A percentile compares a stretch with the other conserved stretches of the same genome.
Conservation (phyloP, 2,329 filamentous ascomycete genomes). For the Pseudocercospora macadamiae region DNA sequence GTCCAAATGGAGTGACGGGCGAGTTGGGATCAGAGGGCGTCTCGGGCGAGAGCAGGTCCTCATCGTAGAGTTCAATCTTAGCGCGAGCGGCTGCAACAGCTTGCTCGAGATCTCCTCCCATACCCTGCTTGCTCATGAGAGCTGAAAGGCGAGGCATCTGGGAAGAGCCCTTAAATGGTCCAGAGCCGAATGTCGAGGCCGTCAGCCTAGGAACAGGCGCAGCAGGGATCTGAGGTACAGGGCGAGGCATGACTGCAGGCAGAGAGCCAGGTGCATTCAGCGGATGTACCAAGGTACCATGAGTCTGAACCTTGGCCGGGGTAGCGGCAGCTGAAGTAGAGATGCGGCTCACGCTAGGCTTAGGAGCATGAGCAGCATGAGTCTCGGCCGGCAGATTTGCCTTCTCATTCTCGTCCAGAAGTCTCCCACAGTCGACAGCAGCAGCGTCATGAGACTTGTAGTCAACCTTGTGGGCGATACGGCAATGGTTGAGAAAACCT, state of each 20-base stretch:
- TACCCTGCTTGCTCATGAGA: conserved; percentile 44
- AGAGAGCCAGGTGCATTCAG: conserved; percentile 30
- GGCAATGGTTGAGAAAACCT: conserved; percentile 99
- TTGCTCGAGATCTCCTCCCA: conserved; percentile 43
- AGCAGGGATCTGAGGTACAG: conserved; percentile 17
- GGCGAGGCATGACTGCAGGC: conserved; percentile 18
- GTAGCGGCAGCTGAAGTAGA: conserved; percentile 22
- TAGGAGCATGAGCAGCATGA: conserved; percentile 23
- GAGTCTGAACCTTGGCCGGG: conserved; percentile 22
- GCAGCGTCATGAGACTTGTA: conserved; percentile 97
- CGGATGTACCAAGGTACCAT: conserved; percentile 33
- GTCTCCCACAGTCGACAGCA: conserved; percentile 81
- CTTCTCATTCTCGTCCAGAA: conserved; percentile 70
- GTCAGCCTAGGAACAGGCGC: conserved; percentile 17
- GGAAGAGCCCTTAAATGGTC: conserved; percentile 42
- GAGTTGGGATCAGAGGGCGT: conserved; percentile 26
- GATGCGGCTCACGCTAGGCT: conserved; percentile 20
- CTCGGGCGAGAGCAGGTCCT: conserved; percentile 34
- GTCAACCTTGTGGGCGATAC: conserved; percentile 89
- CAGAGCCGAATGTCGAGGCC: conserved; percentile 9
- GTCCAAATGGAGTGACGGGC: conserved; percentile 23
- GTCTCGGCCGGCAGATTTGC: conserved; percentile 36
- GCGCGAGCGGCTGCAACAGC: conserved; percentile 31
- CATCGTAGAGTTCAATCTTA: conserved; percentile 28
- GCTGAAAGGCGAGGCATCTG: conserved; percentile 48